Evolutionary conservation across 2,329 filamentous ascomycete genomes (phyloP).

Genomic region (Mariannaea sp.): DNA sequence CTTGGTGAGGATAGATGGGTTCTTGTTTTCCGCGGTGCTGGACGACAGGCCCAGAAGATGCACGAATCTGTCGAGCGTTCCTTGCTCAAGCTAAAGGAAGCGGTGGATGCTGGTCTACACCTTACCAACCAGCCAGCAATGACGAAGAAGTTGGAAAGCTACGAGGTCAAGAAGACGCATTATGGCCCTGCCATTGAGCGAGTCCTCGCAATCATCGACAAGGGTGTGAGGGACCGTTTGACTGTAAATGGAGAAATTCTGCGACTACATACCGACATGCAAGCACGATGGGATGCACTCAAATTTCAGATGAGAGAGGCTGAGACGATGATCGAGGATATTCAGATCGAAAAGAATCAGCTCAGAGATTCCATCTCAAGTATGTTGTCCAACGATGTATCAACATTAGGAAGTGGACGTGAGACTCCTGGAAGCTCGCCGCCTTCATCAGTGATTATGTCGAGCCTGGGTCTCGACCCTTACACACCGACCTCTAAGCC

Average conservation of each 20-base stretch:
- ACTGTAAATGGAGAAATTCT: conserved; percentile 97
- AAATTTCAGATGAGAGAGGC: conserved; percentile 78
- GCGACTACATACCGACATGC: conserved; percentile 82
- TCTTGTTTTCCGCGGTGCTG: conserved; percentile 90
- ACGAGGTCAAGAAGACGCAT: conserved; percentile 92
- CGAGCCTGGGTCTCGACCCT: conserved; percentile 56
- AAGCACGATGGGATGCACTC: conserved; percentile 77
- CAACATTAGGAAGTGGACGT: conserved; percentile 68
- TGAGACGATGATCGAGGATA: conserved; percentile 75
- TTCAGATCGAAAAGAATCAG: conserved; percentile 68
- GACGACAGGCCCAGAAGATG: conserved; percentile 93
- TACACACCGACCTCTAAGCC: conserved; percentile 50
- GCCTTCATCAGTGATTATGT: conserved; percentile 66
- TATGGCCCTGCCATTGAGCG: conserved; percentile 93
- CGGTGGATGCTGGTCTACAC: conserved; percentile 75
- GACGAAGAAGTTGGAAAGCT: conserved; percentile 86
- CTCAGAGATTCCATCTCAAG: conserved; percentile 92
- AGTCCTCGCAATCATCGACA: conserved; percentile 90
- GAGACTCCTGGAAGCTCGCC: conserved; percentile 74
- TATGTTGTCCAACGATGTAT: conserved; percentile 82
- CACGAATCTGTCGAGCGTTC: conserved; percentile 92
- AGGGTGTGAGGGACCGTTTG: conserved; percentile 91
- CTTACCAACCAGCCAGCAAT: conserved; percentile 71
- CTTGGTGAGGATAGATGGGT: conserved; percentile 96
- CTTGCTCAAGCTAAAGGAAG: conserved; percentile 79